A percentile compares a stretch with the other conserved stretches of the same genome.
Conservation (phyloP, 2,329 filamentous ascomycete genomes). For the Knufia petricola region DNA sequence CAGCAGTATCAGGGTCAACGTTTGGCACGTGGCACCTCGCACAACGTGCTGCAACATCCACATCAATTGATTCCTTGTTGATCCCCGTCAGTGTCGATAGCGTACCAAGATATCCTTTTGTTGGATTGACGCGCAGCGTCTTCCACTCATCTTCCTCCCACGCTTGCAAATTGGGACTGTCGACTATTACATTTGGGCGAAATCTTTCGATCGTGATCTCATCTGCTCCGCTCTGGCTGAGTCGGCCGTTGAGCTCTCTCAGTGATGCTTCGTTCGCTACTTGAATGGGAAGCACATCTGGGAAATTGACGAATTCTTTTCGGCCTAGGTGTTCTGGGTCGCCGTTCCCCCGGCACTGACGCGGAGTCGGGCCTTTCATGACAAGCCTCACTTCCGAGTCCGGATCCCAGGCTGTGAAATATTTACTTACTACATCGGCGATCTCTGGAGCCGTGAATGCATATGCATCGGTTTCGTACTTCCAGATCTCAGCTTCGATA, state of each 20-base stretch:
- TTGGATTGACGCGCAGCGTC: conserved; percentile 39
- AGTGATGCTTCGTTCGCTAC: conserved; percentile 49
- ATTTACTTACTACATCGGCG: conserved; percentile 45
- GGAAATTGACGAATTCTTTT: conserved; percentile 46
- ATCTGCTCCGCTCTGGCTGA: conserved; percentile 34
- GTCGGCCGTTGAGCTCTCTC: conserved; percentile 47
- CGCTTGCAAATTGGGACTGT: conserved; percentile 27
- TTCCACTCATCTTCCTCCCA: conserved; percentile 60
- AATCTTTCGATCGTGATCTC: conserved; percentile 53
- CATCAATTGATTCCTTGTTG: conserved; percentile 27
- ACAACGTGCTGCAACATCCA: conserved; percentile 52
- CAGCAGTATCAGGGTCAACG: conserved; percentile 53
- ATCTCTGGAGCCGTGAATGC: conserved; percentile 41
- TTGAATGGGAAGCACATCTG: conserved; percentile 49
- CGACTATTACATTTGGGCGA: conserved; percentile 53
- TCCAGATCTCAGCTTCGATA: conserved; percentile 48
- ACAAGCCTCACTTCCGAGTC: conserved; percentile 47
- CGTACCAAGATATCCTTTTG: conserved; percentile 11
- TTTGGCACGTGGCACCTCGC: conserved; percentile 55
- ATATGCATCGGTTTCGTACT: conserved; percentile 47
- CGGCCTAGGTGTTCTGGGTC: conserved; percentile 44
- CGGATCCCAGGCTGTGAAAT: conserved; percentile 32
- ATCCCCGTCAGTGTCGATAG: conserved; percentile 11
- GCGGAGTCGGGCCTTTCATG: conserved; percentile 52
- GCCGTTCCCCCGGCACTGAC: conserved; percentile 49